These are phyloP conservation scores for Fusarium agapanthi DNA, from an alignment of 2,329 filamentous ascomycete genomes.

Conservation along the genomic window DNA sequence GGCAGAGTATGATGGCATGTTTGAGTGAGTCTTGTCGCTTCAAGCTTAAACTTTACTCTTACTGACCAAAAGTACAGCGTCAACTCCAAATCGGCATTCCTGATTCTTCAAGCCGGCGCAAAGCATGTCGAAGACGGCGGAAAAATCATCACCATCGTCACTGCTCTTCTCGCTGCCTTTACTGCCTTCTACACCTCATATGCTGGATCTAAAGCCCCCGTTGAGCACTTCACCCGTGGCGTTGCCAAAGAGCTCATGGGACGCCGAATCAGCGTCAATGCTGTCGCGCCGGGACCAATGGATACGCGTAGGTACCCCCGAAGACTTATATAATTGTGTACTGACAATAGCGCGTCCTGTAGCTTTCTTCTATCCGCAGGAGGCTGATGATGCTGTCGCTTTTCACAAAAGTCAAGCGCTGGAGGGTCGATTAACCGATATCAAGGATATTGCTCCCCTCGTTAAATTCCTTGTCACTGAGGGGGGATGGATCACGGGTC, in stretches of 20 bases:
- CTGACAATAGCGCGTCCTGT: fast-evolving
- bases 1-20: background rate
- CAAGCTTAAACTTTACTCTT: fast-evolving
- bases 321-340: fast-evolving
- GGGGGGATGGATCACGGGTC: background rate
- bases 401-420: background rate
- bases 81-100: background rate
- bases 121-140: background rate
- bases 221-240: background rate
- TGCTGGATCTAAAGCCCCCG: background rate
- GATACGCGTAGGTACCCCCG: background rate
- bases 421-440: background rate
- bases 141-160: background rate
- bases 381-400: background rate
- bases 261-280: background rate
- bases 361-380: background rate
- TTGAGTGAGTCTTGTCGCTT: background rate
- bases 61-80: background rate
- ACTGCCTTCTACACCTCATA: background rate
- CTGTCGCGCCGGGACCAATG: background rate
- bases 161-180: background rate
- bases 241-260: background rate
- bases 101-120: background rate
- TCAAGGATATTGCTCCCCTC: background rate
- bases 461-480: background rate